phyloP scores from a whole-genome alignment of 2,329 filamentous ascomycete genomes.

The Diaporthe vexans region DNA sequence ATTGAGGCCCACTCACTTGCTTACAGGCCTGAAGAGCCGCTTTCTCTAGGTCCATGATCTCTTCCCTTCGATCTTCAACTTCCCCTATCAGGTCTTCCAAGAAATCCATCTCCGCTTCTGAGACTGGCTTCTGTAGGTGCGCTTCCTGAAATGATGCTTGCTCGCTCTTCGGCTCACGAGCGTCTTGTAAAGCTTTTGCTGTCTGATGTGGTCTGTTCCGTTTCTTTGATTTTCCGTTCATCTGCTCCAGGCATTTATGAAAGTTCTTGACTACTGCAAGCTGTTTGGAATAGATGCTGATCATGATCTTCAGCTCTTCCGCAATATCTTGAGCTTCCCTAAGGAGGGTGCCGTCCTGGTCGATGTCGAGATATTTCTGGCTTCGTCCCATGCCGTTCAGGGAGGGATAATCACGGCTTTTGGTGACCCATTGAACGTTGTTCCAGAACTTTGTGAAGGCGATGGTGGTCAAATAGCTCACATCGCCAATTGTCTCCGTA shows the following conservation, averaged over 20 bases:
- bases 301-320: constrained; percentile 37
- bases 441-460: constrained; percentile 18
- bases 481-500: background rate
- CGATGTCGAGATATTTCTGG: constrained; percentile 30
- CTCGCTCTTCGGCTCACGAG: background rate
- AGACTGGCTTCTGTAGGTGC: background rate
- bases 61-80: constrained; percentile 9
- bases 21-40: constrained; percentile 20
- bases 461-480: constrained; percentile 9
- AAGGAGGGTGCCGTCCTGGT: constrained; percentile 24
- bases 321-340: constrained; percentile 37
- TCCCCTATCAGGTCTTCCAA: constrained; percentile 32
- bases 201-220: too few species aligned
- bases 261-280: constrained; percentile 26
- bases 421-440: background rate
- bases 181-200: background rate
- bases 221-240: background rate
- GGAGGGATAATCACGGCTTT: too few species aligned
- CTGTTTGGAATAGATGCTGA: constrained; percentile 32
- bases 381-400: background rate
- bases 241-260: constrained; percentile 4
- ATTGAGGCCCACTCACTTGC: constrained; percentile 1
- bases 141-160: too few species aligned
- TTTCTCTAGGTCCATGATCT: constrained; percentile 27
- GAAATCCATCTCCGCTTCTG: background rate